Conservation (phyloP, 78 protist species). For the Anaeramoeba flamelloides region DNA sequence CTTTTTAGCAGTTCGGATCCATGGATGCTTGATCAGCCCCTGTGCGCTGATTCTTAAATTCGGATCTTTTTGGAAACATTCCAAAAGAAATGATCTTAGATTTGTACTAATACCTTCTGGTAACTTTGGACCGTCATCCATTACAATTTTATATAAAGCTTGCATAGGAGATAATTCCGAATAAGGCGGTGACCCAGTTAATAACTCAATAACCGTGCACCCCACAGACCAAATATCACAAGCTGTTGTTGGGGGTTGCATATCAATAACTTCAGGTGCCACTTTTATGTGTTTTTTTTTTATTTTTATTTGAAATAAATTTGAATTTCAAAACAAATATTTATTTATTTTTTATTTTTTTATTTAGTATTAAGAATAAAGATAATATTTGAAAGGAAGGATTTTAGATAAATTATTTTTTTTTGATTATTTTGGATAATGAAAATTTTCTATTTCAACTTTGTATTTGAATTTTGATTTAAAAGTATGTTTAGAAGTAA, state of each 20-base stretch:
- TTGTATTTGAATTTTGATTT: too few species aligned
- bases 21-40: constrained; percentile 52
- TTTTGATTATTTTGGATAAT: too few species aligned
- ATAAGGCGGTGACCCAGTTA: constrained; percentile 86
- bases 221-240: constrained; percentile 92
- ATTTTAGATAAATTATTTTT: too few species aligned
- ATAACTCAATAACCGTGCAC: constrained; percentile 83
- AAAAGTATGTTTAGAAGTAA: too few species aligned
- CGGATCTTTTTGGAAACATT: constrained; percentile 72
- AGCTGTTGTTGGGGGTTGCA: constrained; percentile 51
- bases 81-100: constrained; percentile 53
- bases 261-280: constrained; percentile 87
- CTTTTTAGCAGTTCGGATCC: too few species aligned
- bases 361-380: too few species aligned
- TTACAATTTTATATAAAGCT: constrained; percentile 83
- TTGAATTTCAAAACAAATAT: too few species aligned
- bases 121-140: constrained; percentile 78
- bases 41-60: constrained; percentile 51
- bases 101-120: constrained; percentile 66
- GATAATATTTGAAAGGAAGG: too few species aligned
- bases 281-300: too few species aligned
- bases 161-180: constrained; percentile 78
- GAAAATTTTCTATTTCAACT: too few species aligned
- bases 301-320: too few species aligned
- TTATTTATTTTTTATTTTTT: too few species aligned